Conservation (phyloP, 371 early-diverging fungal species). For the Apophysomyces ossiformis region DNA sequence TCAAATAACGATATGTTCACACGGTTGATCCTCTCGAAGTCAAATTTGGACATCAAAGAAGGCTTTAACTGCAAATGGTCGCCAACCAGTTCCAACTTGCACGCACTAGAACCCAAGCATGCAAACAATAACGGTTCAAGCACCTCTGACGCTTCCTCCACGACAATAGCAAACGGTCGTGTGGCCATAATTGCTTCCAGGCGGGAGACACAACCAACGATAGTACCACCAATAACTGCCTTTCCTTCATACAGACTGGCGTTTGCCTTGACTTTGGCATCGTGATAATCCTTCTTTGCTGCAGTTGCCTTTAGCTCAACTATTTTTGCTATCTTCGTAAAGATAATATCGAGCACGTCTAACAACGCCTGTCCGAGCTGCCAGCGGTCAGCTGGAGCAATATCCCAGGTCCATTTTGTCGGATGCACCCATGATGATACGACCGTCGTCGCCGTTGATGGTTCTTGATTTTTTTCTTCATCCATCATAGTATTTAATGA, state of each 20-base stretch:
- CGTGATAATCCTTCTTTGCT: not conserved
- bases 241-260: constrained; percentile 6
- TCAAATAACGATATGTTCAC: not conserved
- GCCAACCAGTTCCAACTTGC: not conserved
- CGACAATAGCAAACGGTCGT: constrained; percentile 1
- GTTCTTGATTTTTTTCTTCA: not conserved
- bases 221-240: constrained; percentile 1
- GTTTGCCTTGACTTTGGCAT: not conserved
- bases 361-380: not conserved
- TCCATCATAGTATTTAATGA: not conserved
- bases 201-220: not conserved
- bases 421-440: not conserved
- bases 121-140: not conserved
- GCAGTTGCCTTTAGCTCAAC: not conserved
- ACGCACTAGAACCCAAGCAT: constrained; percentile 2
- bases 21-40: not conserved
- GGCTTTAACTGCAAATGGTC: not conserved
- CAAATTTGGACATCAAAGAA: not conserved
- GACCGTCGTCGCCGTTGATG: not conserved
- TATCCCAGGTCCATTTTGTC: not conserved
- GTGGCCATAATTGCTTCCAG: constrained; percentile 4
- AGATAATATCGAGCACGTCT: not conserved
- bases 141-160: constrained; percentile 1
- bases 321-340: not conserved
- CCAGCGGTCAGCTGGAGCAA: constrained; percentile 1